A percentile compares a stretch with the other conserved stretches of the same genome.
These are phyloP conservation scores for Trichopus zeylanicus DNA, from an alignment of 116 monocot genomes.

Conservation along the genomic window DNA sequence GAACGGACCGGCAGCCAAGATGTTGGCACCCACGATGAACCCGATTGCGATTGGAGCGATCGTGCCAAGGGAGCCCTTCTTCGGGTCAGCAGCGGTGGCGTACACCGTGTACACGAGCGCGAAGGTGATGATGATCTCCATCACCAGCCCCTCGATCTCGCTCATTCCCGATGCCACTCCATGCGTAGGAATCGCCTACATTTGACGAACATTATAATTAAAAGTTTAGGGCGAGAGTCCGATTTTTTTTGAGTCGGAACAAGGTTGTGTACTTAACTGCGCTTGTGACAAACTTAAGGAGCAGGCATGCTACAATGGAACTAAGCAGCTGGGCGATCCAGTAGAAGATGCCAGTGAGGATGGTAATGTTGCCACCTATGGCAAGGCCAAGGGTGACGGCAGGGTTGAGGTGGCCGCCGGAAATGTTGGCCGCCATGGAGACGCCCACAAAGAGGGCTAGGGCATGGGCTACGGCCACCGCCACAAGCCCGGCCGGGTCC, in stretches of 20 bases:
- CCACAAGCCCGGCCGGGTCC: conserved; percentile 59
- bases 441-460: conserved; percentile 57
- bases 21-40: conserved; percentile 43
- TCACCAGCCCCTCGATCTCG: conserved; percentile 27
- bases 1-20: conserved; percentile 37
- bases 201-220: background rate
- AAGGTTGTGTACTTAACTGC: conserved; percentile 7
- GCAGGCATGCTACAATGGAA: conserved; percentile 43
- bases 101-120: conserved; percentile 47
- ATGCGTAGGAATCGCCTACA: conserved; percentile 44
- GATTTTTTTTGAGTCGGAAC: no score
- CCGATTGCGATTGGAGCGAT: conserved; percentile 41
- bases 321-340: conserved; percentile 60
- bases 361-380: conserved; percentile 54
- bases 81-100: conserved; percentile 42
- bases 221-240: no score
- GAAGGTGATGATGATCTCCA: conserved; percentile 45
- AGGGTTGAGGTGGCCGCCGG: conserved; percentile 67
- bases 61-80: conserved; percentile 35
- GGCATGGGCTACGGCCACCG: conserved; percentile 43
- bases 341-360: conserved; percentile 61
- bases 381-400: conserved; percentile 65
- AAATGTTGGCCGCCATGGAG: conserved; percentile 64
- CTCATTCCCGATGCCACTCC: conserved; percentile 37
- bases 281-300: conserved; percentile 47